Evolutionary conservation across 495 filamentous ascomycete genomes (phyloP).

Genomic region (Aspergillus incahuasiensis): DNA sequence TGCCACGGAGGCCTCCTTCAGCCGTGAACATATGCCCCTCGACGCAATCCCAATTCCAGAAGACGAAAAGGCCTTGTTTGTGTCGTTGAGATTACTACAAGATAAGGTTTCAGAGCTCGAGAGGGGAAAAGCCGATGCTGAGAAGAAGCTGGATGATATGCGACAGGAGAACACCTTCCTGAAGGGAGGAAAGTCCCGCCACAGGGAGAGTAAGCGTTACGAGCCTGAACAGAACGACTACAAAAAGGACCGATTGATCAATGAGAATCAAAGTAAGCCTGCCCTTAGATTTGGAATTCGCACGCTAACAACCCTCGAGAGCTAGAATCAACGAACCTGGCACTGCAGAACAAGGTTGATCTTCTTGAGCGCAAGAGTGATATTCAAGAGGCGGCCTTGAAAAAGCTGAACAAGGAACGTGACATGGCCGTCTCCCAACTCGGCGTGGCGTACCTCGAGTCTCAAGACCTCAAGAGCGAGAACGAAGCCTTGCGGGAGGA

Average conservation of each 20-base stretch:
- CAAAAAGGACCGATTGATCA: conserved; percentile 32
- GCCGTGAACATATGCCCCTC: conserved; percentile 46
- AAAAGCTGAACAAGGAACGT: conserved; percentile 58
- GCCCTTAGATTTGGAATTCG: background rate
- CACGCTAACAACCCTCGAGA: conserved; percentile 32
- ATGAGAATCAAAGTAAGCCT: conserved; percentile 54
- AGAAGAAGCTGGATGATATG: conserved; percentile 52
- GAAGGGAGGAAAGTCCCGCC: conserved; percentile 42
- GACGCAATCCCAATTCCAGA: conserved; percentile 62
- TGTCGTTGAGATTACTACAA: conserved; percentile 62
- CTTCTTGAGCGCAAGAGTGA: conserved; percentile 54
- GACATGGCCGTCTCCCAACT: conserved; percentile 62
- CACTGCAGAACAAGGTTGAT: conserved; percentile 55
- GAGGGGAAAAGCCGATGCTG: conserved; percentile 52
- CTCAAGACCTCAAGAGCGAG: conserved; percentile 58
- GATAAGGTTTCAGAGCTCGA: conserved; percentile 62
- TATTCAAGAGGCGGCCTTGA: conserved; percentile 55
- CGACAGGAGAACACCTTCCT: conserved; percentile 53
- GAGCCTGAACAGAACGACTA: conserved; percentile 35
- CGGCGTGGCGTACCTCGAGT: conserved; percentile 56
- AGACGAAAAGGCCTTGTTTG: conserved; percentile 64
- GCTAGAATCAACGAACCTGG: conserved; percentile 54
- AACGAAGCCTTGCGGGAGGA: conserved; percentile 47
- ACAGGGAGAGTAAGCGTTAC: conserved; percentile 37
- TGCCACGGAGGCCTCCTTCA: conserved; percentile 33